Base-by-base conservation (phyloP, 108 stramenopile genomes). In the Conticribra weissflogii region DNA sequence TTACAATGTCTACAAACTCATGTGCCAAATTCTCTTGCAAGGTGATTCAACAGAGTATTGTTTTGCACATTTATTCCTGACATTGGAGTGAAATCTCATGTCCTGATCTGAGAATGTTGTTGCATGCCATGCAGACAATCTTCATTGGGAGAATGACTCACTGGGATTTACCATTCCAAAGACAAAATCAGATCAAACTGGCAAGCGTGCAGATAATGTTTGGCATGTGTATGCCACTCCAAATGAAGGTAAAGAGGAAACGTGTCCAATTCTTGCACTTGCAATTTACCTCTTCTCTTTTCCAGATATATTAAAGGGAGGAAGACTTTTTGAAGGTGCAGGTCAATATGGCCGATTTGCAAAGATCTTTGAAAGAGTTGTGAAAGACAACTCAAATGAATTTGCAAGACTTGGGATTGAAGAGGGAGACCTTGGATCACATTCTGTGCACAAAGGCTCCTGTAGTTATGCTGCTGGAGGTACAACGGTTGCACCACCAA, bases 221-320 rank as follows among this genome's bases (percentile, higher is more conserved):
- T 72, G 71, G 71, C 61, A 72, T 54, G 71, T 72, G 19, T 72
- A 72, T 63, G 52, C 71, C 59, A 72, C 48, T 25, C 71, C 62
- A n/a, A 5, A 21, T 51, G 50, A n/a, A n/a, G 50, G 19, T 12
- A 16, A 51, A n/a, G 3, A n/a, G 7, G n/a, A n/a, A n/a, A n/a
- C n/a, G n/a, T n/a, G n/a, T n/a, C n/a, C n/a, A n/a, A n/a, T n/a
- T n/a, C n/a, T n/a, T n/a, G n/a, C n/a, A n/a, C n/a, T n/a, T n/a
- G n/a, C n/a, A n/a, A n/a, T n/a, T n/a, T n/a, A n/a, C n/a, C n/a
- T n/a, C n/a, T n/a, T n/a, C n/a, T n/a, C n/a, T n/a, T n/a, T n/a
- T n/a, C n/a, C n/a, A n/a, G n/a, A n/a, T n/a, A n/a, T n/a, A n/a
- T n/a, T n/a, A n/a, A n/a, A n/a, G n/a, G n/a, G n/a, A n/a, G n/a